phyloP scores from a whole-genome alignment of 2,329 filamentous ascomycete species.

The Akanthomyces lecanii region DNA sequence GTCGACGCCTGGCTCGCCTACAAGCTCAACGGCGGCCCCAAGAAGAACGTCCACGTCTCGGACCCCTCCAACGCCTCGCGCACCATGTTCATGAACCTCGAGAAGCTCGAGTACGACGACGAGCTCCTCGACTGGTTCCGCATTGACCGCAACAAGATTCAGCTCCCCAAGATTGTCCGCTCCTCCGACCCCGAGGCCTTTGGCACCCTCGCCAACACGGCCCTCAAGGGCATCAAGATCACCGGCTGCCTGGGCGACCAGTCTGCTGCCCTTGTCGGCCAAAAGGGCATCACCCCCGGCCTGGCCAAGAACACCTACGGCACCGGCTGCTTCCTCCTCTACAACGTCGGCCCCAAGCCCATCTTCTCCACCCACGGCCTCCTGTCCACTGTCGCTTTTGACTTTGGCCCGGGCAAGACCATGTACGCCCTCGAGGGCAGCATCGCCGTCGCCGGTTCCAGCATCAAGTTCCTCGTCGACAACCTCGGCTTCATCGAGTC shows the following conservation, averaged over 20 bases:
- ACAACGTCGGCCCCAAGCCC: constrained; percentile 75
- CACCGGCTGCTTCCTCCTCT: constrained; percentile 79
- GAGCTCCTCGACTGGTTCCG: constrained; percentile 71
- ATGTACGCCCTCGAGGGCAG: constrained; percentile 75
- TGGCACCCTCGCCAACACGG: constrained; percentile 57
- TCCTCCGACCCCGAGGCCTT: constrained; percentile 68
- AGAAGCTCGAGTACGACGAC: constrained; percentile 70
- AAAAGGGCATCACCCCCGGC: constrained; percentile 71
- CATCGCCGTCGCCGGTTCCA: constrained; percentile 72
- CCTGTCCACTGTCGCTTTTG: constrained; percentile 71
- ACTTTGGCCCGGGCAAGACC: constrained; percentile 63
- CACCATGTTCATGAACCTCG: constrained; percentile 84
- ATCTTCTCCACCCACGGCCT: constrained; percentile 75
- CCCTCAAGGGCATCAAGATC: constrained; percentile 64
- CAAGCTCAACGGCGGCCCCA: constrained; percentile 68
- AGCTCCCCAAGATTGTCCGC: constrained; percentile 71
- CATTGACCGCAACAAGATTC: constrained; percentile 64
- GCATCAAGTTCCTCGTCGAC: constrained; percentile 63
- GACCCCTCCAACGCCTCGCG: constrained; percentile 79
- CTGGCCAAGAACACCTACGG: constrained; percentile 83
- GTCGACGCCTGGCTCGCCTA: constrained; percentile 79
- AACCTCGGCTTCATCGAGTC: constrained; percentile 53
- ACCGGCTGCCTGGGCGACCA: constrained; percentile 79
- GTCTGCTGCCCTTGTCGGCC: constrained; percentile 74
- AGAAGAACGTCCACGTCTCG: constrained; percentile 65